Conservation (phyloP, 2,329 filamentous ascomycete genomes). For the Penicillium psychrosexuale region DNA sequence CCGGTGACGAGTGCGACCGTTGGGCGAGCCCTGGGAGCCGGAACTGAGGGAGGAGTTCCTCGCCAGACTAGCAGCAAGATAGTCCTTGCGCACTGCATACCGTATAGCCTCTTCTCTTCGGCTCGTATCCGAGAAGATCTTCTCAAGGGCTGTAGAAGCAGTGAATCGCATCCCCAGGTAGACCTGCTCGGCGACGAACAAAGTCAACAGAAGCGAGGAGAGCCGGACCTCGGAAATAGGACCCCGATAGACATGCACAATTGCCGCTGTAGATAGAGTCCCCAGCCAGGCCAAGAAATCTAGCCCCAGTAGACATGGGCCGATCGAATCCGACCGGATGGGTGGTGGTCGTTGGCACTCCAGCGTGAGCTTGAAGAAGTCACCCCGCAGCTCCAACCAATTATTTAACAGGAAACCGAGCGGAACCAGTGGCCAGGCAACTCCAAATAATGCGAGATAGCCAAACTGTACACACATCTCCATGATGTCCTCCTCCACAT, state of each 20-base stretch:
- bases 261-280: constrained; percentile 78
- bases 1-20: constrained; percentile 17
- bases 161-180: constrained; percentile 71
- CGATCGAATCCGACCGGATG: constrained; percentile 87
- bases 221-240: constrained; percentile 64
- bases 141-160: constrained; percentile 68
- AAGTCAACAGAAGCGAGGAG: constrained; percentile 73
- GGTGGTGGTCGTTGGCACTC: constrained; percentile 87
- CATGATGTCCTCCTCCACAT: constrained; percentile 84
- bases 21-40: constrained; percentile 11
- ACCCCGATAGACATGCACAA: constrained; percentile 82
- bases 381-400: constrained; percentile 90
- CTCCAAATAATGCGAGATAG: constrained; percentile 86
- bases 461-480: constrained; percentile 92
- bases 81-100: constrained; percentile 71
- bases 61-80: constrained; percentile 53
- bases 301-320: constrained; percentile 82
- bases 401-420: constrained; percentile 90
- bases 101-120: constrained; percentile 78
- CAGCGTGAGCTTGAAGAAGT: constrained; percentile 89
- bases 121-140: constrained; percentile 76
- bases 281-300: constrained; percentile 93
- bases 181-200: constrained; percentile 79
- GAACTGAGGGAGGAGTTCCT: constrained; percentile 6
- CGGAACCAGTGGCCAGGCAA: constrained; percentile 90